phyloP scores from a whole-genome alignment of 2,329 filamentous ascomycete genomes.

The Cordyceps javanica region DNA sequence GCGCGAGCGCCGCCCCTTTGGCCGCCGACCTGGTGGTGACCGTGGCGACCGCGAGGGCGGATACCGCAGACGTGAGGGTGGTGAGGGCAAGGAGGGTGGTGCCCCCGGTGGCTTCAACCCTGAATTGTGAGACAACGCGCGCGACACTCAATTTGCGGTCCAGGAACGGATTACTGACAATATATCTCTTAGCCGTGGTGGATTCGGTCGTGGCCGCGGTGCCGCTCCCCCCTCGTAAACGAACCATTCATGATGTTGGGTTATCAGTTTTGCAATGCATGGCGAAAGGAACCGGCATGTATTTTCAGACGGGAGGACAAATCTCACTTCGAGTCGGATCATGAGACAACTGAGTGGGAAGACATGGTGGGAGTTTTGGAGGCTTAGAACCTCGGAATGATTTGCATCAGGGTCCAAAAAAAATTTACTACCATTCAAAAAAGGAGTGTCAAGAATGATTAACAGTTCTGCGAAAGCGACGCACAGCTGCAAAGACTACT shows the following conservation, averaged over 20 bases:
- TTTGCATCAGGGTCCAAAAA: conserved; percentile 38
- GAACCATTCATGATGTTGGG: conserved; percentile 33
- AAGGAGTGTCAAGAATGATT: conserved; percentile 7
- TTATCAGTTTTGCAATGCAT: conserved; percentile 40
- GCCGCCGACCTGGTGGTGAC: conserved; percentile 47
- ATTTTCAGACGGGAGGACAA: conserved; percentile 40
- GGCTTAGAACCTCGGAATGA: conserved; percentile 43
- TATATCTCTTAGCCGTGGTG: conserved; percentile 60
- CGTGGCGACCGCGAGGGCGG: conserved; percentile 82
- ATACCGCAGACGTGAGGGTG: conserved; percentile 86
- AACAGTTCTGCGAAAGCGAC: conserved; percentile 5
- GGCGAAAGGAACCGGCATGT: conserved; percentile 41
- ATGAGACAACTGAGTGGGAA: conserved; percentile 34
- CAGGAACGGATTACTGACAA: conserved; percentile 28
- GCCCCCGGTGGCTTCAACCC: conserved; percentile 88
- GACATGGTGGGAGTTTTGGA: conserved; percentile 41
- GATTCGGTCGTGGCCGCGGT: conserved; percentile 82
- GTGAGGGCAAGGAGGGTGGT: conserved; percentile 84
- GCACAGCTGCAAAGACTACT: background rate
- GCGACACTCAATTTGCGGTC: background rate
- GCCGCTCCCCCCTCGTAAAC: conserved; percentile 62
- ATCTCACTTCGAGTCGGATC: conserved; percentile 34
- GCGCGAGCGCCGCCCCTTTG: conserved; percentile 76
- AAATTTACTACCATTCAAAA: conserved; percentile 24
- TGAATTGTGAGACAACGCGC: conserved; percentile 61